Percentiles rank a stretch among this genome's conserved stretches.
phyloP scores from a whole-genome alignment of 2,329 filamentous ascomycete species.

The Beauveria varroae region DNA sequence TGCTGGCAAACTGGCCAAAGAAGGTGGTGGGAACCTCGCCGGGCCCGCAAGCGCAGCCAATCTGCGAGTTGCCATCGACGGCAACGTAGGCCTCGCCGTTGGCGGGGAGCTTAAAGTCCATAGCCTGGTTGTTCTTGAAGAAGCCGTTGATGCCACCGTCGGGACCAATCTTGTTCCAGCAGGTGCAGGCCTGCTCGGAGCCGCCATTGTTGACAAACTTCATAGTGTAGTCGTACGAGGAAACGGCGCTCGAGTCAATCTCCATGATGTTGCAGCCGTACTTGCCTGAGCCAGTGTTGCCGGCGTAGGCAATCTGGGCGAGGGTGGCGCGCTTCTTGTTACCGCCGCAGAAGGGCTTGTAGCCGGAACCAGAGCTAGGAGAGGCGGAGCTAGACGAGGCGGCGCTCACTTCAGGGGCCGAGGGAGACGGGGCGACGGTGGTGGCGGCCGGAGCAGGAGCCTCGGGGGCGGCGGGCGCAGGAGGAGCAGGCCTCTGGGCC shows the following conservation, averaged over 20 bases:
- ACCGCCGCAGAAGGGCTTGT: constrained; percentile 28
- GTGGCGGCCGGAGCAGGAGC: constrained; percentile 9
- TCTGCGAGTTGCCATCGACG: constrained; percentile 40
- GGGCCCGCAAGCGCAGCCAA: constrained; percentile 36
- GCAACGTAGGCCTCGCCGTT: constrained; percentile 33
- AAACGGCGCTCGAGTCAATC: constrained; percentile 27
- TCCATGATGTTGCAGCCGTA: constrained; percentile 48
- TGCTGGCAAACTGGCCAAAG: constrained; percentile 34
- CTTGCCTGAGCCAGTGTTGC: constrained; percentile 32
- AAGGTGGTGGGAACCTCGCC: constrained; percentile 26
- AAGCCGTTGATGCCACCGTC: constrained; percentile 38
- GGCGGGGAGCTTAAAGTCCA: constrained; percentile 34
- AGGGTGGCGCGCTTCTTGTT: constrained; percentile 38
- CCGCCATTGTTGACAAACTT: constrained; percentile 32
- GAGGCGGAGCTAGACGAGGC: constrained; percentile 2
- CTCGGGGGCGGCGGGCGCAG: constrained; percentile 5
- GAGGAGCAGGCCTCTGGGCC: constrained; percentile 24
- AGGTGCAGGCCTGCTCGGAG: constrained; percentile 30
- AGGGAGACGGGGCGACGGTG: constrained; percentile 6
- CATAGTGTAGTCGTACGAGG: constrained; percentile 37
- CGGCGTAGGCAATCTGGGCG: constrained; percentile 37
- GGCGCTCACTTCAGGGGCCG: not conserved
- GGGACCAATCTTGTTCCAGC: constrained; percentile 47
- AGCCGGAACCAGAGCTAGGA: constrained; percentile 12
- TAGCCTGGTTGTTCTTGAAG: constrained; percentile 33